Evolutionary conservation across 2,329 filamentous ascomycete genomes (phyloP).

Genomic region (Aspergillus fischeri): DNA sequence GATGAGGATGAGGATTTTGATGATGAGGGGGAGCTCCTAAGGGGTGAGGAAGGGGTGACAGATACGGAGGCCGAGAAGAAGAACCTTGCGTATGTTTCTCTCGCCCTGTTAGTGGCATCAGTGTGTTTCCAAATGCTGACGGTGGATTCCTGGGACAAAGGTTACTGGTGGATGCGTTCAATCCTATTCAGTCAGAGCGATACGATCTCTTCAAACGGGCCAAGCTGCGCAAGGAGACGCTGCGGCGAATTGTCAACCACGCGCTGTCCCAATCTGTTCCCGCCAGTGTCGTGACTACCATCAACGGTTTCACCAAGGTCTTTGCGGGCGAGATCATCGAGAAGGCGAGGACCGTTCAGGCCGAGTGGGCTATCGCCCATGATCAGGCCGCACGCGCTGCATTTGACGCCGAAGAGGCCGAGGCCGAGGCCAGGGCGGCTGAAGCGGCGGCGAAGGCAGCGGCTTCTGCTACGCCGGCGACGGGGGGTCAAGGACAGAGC

Average conservation of each 20-base stretch:
- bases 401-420: conserved; percentile 51
- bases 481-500: not conserved
- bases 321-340: conserved; percentile 65
- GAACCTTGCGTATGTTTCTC: conserved; percentile 43
- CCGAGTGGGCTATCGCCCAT: conserved; percentile 47
- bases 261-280: conserved; percentile 65
- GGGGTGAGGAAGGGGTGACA: conserved; percentile 41
- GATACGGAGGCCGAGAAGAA: conserved; percentile 52
- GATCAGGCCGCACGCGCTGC: conserved; percentile 51
- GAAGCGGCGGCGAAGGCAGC: conserved; percentile 31
- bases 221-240: conserved; percentile 48
- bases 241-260: conserved; percentile 60
- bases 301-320: conserved; percentile 62
- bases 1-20: conserved; percentile 50
- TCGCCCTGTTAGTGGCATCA: conserved; percentile 1
- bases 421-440: conserved; percentile 39
- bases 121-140: conserved; percentile 3
- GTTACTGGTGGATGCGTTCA: conserved; percentile 46
- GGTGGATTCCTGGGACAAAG: conserved; percentile 18
- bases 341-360: conserved; percentile 59
- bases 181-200: conserved; percentile 44
- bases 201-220: conserved; percentile 49
- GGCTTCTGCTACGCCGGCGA: not conserved
- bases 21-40: conserved; percentile 43
- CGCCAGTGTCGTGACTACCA: conserved; percentile 59